Conservation (phyloP, 1,139 yeast species). For the Taphrina wiesneri region DNA sequence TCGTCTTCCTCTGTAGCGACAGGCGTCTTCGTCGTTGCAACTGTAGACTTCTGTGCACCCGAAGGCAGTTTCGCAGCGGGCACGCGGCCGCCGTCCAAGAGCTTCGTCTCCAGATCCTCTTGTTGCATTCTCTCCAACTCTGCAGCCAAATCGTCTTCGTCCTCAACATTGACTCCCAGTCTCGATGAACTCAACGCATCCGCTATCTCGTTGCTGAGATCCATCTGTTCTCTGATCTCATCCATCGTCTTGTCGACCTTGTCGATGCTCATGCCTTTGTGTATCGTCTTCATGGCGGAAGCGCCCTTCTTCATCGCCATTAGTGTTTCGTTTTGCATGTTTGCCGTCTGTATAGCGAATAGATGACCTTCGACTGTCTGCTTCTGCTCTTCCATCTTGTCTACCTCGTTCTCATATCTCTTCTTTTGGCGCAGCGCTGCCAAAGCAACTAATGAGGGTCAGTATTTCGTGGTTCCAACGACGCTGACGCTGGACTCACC, state of each 20-base stretch:
- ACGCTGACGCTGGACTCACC: constrained; percentile 41
- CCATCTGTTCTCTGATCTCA: constrained; percentile 94
- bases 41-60: not conserved
- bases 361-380: constrained; percentile 88
- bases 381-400: constrained; percentile 81
- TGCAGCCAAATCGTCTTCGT: constrained; percentile 83
- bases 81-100: constrained; percentile 53
- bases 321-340: constrained; percentile 95
- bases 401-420: constrained; percentile 71
- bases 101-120: constrained; percentile 67
- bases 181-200: constrained; percentile 94
- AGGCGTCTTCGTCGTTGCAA: constrained; percentile 4
- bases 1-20: constrained; percentile 26
- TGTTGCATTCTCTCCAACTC: constrained; percentile 87
- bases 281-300: constrained; percentile 92
- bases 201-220: constrained; percentile 88
- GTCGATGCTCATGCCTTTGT: constrained; percentile 91
- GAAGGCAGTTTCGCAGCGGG: constrained; percentile 42
- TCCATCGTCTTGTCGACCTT: constrained; percentile 99
- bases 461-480: not conserved
- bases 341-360: constrained; percentile 88
- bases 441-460: constrained; percentile 57
- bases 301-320: constrained; percentile 99
- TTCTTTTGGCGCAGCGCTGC: constrained; percentile 88
- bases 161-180: constrained; percentile 70